Evolutionary conservation across 352 stramenopile species (phyloP).

Genomic region (Blastocystis sp.): DNA sequence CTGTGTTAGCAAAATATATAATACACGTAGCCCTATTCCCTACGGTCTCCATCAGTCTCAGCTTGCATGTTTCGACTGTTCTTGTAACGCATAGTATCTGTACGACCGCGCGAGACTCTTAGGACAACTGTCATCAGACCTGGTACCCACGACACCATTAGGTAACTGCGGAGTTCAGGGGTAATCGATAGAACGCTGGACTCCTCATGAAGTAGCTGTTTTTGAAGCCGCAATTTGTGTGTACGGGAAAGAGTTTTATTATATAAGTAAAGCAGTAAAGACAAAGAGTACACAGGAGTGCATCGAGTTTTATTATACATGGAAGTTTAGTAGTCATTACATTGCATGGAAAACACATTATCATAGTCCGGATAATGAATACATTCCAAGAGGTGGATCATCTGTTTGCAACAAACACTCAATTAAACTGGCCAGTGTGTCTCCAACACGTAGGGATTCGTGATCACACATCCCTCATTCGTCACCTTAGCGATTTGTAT

Average conservation of each 20-base stretch:
- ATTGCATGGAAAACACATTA: constrained; percentile 70
- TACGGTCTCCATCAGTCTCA: constrained; percentile 38
- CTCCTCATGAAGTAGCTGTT: constrained; percentile 70
- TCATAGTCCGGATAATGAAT: not conserved
- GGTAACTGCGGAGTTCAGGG: not conserved
- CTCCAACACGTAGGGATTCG: constrained; percentile 18
- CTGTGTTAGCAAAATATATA: constrained; percentile 31
- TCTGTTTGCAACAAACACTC: constrained; percentile 52
- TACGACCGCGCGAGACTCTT: not conserved
- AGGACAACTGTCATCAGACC: not conserved
- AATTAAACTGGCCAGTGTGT: constrained; percentile 47
- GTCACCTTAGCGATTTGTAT: constrained; percentile 59
- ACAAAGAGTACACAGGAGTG: constrained; percentile 73
- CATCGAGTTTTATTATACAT: constrained; percentile 79
- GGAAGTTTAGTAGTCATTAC: constrained; percentile 77
- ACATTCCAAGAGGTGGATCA: constrained; percentile 10
- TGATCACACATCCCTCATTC: constrained; percentile 37
- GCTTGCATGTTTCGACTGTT: not conserved
- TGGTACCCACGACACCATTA: not conserved
- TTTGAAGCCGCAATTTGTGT: constrained; percentile 72
- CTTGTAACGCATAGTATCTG: not conserved
- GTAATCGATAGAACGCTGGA: constrained; percentile 66
- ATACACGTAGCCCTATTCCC: constrained; percentile 20
- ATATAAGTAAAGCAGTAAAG: constrained; percentile 68
- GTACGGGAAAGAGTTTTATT: constrained; percentile 74